Evolutionary conservation across 2,329 filamentous ascomycete species (phyloP).

Genomic region (Ilyonectria destructans): DNA sequence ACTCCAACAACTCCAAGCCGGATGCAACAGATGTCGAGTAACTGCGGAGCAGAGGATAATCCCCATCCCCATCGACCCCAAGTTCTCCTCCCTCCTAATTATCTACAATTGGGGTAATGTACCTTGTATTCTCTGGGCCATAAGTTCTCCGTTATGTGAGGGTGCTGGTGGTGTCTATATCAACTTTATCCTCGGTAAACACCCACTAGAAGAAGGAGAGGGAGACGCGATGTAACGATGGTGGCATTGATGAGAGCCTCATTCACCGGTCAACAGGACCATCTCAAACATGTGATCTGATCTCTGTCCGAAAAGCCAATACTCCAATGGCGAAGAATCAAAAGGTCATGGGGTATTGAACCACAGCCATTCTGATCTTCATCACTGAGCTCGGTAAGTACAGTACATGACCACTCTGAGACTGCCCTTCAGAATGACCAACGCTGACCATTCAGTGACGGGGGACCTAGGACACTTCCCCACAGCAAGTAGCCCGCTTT

Average conservation of each 20-base stretch:
- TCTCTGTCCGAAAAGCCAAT: neutral
- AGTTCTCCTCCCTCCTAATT: neutral
- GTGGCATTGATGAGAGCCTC: neutral
- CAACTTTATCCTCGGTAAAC: conserved; percentile 19
- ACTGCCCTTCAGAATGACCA: conserved; percentile 5
- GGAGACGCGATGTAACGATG: conserved; percentile 3
- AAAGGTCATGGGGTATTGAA: neutral
- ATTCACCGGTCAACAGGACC: neutral
- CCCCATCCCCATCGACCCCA: neutral
- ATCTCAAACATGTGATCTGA: neutral
- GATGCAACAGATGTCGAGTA: neutral
- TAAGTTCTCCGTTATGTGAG: neutral
- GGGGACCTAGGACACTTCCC: conserved; percentile 19
- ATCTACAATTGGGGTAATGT: conserved; percentile 4
- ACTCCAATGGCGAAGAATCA: neutral
- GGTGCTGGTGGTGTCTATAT: neutral
- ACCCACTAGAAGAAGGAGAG: neutral
- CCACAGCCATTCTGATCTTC: neutral
- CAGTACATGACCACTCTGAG: neutral
- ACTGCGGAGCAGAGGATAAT: neutral
- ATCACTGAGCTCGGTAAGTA: neutral
- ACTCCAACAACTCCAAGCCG: neutral
- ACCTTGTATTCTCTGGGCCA: neutral
- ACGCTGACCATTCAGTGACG: conserved; percentile 11
- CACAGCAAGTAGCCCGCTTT: conserved; percentile 28